These are phyloP conservation scores for Elongisporangium anandrum DNA, from an alignment of 352 stramenopile species.

Conservation along the genomic window DNA sequence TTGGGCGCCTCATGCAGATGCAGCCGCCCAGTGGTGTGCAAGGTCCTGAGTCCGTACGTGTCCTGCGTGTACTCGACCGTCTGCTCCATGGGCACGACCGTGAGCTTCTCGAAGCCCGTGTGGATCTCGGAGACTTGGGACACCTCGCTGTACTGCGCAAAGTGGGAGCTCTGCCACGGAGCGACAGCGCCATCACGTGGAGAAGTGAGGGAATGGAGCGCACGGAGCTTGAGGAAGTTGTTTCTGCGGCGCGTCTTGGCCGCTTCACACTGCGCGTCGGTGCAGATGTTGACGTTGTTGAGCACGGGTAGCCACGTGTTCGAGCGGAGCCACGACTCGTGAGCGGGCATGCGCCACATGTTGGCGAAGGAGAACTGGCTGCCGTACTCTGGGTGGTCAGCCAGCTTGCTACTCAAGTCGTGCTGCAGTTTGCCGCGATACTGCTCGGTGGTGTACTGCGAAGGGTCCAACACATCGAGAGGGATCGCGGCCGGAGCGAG, in stretches of 20 bases:
- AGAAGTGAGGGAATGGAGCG: slow-evolving; percentile 36
- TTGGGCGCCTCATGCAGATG: slow-evolving; percentile 3
- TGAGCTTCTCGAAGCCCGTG: slow-evolving; percentile 8
- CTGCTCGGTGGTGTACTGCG: slow-evolving; percentile 11
- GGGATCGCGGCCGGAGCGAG: slow-evolving; percentile 19
- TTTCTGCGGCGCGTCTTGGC: slow-evolving; percentile 22
- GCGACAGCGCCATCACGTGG: slow-evolving; percentile 27
- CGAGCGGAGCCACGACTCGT: slow-evolving; percentile 12
- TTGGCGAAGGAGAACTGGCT: slow-evolving; percentile 29
- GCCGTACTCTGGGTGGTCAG: slow-evolving; percentile 22
- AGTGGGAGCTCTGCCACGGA: slow-evolving; percentile 34
- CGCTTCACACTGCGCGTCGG: slow-evolving; percentile 7
- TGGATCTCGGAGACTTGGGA: slow-evolving; percentile 12
- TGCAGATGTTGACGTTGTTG: slow-evolving; percentile 28
- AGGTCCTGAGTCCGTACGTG: slow-evolving; percentile 14
- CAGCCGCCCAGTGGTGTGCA: slow-evolving; percentile 8
- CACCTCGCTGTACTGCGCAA: slow-evolving; percentile 35
- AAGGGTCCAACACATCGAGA: slow-evolving; percentile 17
- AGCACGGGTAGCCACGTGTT: slow-evolving; percentile 32
- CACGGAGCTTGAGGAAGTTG: slow-evolving; percentile 35
- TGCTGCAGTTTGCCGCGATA: slow-evolving; percentile 29
- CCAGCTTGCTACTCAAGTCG: slow-evolving; percentile 26
- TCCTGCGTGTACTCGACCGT: slow-evolving; percentile 7
- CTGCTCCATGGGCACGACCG: slow-evolving; percentile 3
- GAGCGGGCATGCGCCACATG: slow-evolving; percentile 24